Conservation (phyloP, 2,329 filamentous ascomycete genomes). For the Penicillium sp. region DNA sequence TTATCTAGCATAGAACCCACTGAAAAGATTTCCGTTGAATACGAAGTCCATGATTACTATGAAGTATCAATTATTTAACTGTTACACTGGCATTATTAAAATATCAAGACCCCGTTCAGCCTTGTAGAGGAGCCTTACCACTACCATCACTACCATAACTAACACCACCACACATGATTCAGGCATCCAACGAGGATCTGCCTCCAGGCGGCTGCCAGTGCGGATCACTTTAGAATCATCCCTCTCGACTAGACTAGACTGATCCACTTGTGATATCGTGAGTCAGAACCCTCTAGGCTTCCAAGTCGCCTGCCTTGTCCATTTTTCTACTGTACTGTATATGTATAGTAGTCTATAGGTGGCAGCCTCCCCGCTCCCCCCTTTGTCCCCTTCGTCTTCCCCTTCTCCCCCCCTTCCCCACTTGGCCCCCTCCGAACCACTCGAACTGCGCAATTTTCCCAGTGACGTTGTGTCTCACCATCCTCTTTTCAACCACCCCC, state of each 20-base stretch:
- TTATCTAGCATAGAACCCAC: background rate
- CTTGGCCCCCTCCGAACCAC: conserved; percentile 14
- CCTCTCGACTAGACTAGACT: background rate
- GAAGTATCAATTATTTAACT: background rate
- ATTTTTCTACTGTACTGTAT: background rate
- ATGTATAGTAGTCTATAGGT: no score
- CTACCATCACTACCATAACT: no score
- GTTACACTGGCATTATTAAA: background rate
- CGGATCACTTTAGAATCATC: background rate
- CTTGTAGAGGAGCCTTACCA: background rate
- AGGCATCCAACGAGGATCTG: background rate
- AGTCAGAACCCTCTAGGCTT: background rate
- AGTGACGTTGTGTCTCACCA: conserved; percentile 24
- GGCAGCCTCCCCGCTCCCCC: background rate
- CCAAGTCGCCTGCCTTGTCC: background rate
- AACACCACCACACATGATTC: background rate
- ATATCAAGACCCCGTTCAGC: no score
- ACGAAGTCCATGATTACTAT: background rate
- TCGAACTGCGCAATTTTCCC: conserved; percentile 15
- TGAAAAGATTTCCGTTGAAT: background rate
- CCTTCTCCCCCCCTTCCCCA: conserved; percentile 18
- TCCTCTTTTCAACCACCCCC: background rate
- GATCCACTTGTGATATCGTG: background rate
- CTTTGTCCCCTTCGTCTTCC: background rate
- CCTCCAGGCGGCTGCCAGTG: background rate